Conservation (phyloP, 371 early-diverging fungal species). For the Mortierella sp. region DNA sequence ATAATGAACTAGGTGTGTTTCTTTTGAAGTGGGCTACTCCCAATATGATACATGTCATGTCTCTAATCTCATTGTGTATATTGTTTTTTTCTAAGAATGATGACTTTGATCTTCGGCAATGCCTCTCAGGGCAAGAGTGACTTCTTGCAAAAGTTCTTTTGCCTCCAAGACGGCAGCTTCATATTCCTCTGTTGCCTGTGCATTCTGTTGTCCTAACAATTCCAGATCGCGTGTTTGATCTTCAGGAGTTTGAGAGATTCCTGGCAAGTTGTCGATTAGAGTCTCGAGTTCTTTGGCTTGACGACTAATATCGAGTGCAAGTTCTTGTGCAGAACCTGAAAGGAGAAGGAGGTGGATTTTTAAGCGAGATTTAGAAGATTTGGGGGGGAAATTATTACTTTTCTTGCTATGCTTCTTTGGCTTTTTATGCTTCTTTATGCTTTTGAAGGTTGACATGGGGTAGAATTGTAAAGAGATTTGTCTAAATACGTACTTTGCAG, state of each 20-base stretch:
- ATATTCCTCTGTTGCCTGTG: conserved; percentile 63
- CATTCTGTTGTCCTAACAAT: conserved; percentile 54
- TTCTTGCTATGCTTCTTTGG: no score
- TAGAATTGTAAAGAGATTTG: neutral
- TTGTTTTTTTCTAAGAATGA: conserved; percentile 15
- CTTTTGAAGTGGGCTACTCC: no score
- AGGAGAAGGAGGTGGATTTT: neutral
- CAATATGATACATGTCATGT: no score
- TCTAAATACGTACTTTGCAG: conserved; percentile 21
- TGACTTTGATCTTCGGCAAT: conserved; percentile 54
- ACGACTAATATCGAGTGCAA: conserved; percentile 76
- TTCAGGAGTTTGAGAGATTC: conserved; percentile 72
- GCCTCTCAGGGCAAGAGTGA: conserved; percentile 41
- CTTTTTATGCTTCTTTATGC: no score
- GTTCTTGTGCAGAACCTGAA: conserved; percentile 71
- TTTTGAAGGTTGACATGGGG: neutral
- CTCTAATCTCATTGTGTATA: no score
- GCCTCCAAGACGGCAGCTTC: conserved; percentile 64
- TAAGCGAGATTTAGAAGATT: no score
- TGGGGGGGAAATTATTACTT: no score
- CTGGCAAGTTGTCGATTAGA: conserved; percentile 76
- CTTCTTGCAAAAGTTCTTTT: conserved; percentile 44
- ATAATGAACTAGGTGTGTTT: no score
- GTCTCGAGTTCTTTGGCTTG: conserved; percentile 80
- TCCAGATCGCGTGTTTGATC: conserved; percentile 67